These are phyloP conservation scores for Bryum argenteum DNA, from an alignment of 225 moss, liverwort and hornwort genomes.

Conservation along the genomic window DNA sequence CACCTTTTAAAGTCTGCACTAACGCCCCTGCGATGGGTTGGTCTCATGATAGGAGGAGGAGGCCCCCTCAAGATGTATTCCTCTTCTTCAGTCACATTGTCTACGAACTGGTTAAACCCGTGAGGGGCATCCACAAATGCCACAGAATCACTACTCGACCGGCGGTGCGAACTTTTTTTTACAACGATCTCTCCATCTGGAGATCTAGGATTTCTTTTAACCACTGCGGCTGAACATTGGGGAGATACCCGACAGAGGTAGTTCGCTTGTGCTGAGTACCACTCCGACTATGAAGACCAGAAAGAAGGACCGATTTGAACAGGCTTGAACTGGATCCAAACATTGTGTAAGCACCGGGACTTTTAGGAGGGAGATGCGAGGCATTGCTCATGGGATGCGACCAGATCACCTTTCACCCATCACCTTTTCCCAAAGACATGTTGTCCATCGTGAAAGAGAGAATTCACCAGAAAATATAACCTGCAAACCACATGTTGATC, in stretches of 20 bases:
- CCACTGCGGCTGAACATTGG: constrained; percentile 81
- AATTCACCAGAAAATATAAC: constrained; percentile 1
- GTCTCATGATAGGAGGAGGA: constrained; percentile 46
- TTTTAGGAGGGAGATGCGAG: constrained; percentile 86
- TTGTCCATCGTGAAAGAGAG: constrained; percentile 43
- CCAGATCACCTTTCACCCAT: constrained; percentile 89
- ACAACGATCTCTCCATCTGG: constrained; percentile 73
- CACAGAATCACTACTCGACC: constrained; percentile 89
- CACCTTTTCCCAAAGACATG: constrained; percentile 42
- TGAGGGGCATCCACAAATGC: constrained; percentile 82
- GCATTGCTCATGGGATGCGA: constrained; percentile 95
- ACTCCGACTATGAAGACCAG: constrained; percentile 74
- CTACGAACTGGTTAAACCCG: constrained; percentile 65
- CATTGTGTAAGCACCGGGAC: constrained; percentile 75
- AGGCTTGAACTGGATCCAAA: constrained; percentile 71
- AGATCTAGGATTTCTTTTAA: constrained; percentile 85
- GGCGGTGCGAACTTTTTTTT: constrained; percentile 80
- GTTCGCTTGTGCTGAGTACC: constrained; percentile 85
- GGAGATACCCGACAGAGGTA: constrained; percentile 87
- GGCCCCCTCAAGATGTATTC: constrained; percentile 62
- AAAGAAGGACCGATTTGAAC: constrained; percentile 72
- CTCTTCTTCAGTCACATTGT: constrained; percentile 79
- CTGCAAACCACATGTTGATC: constrained; percentile 13
- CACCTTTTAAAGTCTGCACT: constrained; percentile 61
- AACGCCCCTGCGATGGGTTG: constrained; percentile 54